phyloP scores from a whole-genome alignment of 441 rosid genomes.

The Arabidopsis hybrid region DNA sequence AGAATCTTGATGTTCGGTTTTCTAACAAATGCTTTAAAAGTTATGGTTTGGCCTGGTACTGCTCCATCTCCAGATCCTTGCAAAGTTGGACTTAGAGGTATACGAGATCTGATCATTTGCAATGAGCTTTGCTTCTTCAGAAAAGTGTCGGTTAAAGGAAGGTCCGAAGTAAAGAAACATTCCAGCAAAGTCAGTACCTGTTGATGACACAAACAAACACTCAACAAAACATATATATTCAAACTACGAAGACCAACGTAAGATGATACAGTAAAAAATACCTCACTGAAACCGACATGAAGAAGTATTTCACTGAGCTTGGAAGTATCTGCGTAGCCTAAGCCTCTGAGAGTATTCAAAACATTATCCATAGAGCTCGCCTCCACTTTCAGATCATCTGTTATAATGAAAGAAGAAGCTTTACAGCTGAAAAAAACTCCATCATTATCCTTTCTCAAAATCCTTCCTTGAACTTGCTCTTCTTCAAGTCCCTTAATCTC shows the following conservation, averaged over 20 bases:
- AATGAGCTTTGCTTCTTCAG: conserved; percentile 12
- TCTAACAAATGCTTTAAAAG: conserved; percentile 3
- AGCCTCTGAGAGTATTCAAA: conserved; percentile 9
- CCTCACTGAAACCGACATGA: conserved; percentile 17
- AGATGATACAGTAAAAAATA: background rate
- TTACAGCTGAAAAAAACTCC: conserved; percentile 1
- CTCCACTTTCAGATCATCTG: conserved; percentile 8
- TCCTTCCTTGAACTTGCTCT: background rate
- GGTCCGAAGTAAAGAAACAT: conserved; percentile 11
- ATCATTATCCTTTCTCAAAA: background rate
- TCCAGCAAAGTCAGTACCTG: background rate
- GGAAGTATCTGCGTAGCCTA: conserved; percentile 5
- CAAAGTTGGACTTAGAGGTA: background rate
- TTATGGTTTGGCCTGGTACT: background rate
- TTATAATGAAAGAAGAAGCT: conserved; percentile 12
- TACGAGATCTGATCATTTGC: background rate
- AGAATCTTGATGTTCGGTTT: conserved; percentile 4
- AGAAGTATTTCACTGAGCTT: conserved; percentile 15
- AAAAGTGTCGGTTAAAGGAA: conserved; percentile 25
- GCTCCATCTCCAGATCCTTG: too few species aligned
- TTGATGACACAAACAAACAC: background rate
- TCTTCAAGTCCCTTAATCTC: background rate
- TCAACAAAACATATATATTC: background rate
- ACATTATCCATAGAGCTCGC: conserved; percentile 8
- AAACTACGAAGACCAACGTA: too few species aligned